These are phyloP conservation scores for Arctostaphylos glauca DNA, from an alignment of 148 eudicot genomes.

Conservation along the genomic window DNA sequence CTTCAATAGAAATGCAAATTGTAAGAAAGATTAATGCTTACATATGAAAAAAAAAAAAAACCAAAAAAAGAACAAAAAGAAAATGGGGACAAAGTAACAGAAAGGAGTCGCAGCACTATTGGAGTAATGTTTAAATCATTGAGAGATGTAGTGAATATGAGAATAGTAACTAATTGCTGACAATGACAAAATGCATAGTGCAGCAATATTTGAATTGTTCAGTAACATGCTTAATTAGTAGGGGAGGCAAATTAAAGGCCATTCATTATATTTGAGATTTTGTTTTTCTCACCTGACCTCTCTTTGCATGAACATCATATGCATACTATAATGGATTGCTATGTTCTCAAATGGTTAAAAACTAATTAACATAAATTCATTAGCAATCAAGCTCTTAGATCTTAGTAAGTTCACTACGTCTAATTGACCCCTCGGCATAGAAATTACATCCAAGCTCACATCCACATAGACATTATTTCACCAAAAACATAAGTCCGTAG, in stretches of 20 bases:
- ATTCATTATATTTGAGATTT: background rate
- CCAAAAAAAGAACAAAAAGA: too few species aligned
- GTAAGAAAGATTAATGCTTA: background rate
- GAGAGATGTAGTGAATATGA: background rate
- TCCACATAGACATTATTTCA: background rate
- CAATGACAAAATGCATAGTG: background rate
- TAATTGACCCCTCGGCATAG: background rate
- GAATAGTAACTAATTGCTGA: background rate
- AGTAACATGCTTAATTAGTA: background rate
- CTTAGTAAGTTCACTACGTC: background rate
- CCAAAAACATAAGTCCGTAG: slow-evolving; percentile 1
- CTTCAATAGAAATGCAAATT: background rate
- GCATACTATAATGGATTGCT: background rate
- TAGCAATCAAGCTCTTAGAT: background rate
- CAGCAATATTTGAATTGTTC: background rate
- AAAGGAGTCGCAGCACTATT: too few species aligned
- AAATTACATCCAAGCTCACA: background rate
- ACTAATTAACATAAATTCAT: background rate
- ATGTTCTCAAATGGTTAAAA: background rate
- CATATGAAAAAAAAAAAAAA: too few species aligned
- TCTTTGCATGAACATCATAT: background rate
- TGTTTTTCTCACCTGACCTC: background rate
- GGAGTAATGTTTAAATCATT: background rate
- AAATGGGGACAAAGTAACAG: too few species aligned
- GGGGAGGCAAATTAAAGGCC: background rate